A percentile compares a stretch with the other conserved stretches of the same genome.
These are phyloP conservation scores for Neophaeococcomyces aloes DNA, from an alignment of 2,329 filamentous ascomycete species.

Conservation along the genomic window DNA sequence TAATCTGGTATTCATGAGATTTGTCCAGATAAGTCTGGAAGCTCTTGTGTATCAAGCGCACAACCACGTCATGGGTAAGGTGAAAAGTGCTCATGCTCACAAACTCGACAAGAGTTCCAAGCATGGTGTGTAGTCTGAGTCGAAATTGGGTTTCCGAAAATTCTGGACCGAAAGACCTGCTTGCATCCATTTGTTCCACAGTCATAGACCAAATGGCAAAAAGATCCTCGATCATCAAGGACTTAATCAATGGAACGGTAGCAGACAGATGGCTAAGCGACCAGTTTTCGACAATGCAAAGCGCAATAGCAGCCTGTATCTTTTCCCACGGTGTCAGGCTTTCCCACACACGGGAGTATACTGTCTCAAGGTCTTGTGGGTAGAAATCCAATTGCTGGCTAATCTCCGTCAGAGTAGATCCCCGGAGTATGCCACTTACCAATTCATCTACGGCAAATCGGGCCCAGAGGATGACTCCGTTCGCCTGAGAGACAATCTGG, in stretches of 20 bases:
- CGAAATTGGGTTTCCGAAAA: background rate
- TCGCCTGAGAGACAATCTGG: background rate
- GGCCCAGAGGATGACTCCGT: conserved; percentile 4
- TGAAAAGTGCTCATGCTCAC: background rate
- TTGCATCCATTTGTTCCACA: background rate
- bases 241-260: background rate
- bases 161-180: background rate
- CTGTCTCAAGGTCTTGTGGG: conserved; percentile 1
- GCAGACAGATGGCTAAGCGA: background rate
- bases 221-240: background rate
- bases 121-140: background rate
- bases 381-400: background rate
- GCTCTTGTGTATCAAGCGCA: background rate
- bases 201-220: background rate
- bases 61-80: background rate
- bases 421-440: background rate
- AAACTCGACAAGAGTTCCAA: background rate
- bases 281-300: background rate
- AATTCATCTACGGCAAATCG: conserved; percentile 1
- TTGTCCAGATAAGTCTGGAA: background rate
- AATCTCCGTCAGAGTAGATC: background rate
- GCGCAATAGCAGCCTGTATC: background rate
- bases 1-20: too few relatives aligned
- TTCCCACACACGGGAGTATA: conserved; percentile 1
- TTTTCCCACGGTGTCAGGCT: background rate